phyloP scores from a whole-genome alignment of 306 rosid genomes.

The Prunus kanzakura region DNA sequence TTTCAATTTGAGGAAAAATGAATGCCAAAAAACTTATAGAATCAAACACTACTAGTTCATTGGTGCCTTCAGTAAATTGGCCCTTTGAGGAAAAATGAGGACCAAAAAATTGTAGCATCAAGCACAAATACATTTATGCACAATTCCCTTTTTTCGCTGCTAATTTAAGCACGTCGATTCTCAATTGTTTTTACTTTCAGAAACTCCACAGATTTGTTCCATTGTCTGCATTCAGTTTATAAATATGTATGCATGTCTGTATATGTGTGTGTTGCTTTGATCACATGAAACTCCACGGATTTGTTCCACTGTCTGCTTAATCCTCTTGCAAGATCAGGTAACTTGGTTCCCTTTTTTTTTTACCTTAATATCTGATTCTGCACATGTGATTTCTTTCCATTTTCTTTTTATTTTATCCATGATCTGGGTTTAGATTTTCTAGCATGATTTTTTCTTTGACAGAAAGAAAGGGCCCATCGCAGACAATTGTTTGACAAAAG shows the following conservation, averaged over 20 bases:
- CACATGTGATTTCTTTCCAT: background rate
- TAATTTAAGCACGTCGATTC: background rate
- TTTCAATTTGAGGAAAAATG: background rate
- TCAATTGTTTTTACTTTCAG: no score
- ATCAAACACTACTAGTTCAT: background rate
- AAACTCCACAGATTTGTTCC: background rate
- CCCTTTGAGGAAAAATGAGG: background rate
- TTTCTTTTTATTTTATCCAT: background rate
- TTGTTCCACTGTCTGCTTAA: no score
- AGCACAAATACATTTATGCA: background rate
- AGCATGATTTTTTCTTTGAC: background rate
- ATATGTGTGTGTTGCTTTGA: no score
- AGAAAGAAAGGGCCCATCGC: background rate
- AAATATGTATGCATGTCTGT: background rate
- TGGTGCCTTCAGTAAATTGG: no score
- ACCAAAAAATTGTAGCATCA: background rate
- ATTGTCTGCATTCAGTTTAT: background rate
- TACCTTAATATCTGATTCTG: background rate
- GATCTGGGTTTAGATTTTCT: background rate
- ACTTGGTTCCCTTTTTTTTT: no score
- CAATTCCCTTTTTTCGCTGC: background rate
- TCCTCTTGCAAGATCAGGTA: no score
- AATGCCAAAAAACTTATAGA: background rate
- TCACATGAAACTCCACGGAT: no score
- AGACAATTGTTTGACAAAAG: background rate